Base-by-base conservation (phyloP, 1,284 basidiomycete species). In the Psilocybe mexicana region DNA sequence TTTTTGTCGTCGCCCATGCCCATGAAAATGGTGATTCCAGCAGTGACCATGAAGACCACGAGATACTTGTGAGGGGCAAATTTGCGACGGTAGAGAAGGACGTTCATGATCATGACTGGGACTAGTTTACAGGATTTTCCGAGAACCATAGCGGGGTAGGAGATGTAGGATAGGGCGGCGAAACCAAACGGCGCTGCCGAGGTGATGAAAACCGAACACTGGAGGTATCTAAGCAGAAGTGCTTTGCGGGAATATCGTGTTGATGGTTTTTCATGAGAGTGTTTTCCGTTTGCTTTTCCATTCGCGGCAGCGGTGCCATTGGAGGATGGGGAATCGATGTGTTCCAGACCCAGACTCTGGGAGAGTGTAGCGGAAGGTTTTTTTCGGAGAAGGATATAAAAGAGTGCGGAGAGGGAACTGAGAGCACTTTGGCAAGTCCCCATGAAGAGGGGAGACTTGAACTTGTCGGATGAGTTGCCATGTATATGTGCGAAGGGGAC, bases 121-220 rank as follows among this genome's bases (percentile, higher is more conserved):
- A 97, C 91, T 67, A 97, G 92, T 74, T 99, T 99, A 84, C 96
- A 99, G 0, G 95, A 98, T 74, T 99, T 99, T 60, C 94, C 96
- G 61, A 99, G 88, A 40, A 98, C 96, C 89, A 98, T 95, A 14
- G 96, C 95, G 28, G 97, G 97, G 79, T 98, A 99, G 18, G 94
- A 95, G 70, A 99, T 96, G 77, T 98, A 94, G 43, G 92, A 87
- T 45, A 99, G 87, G 4, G 94, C 88, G 30, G 94, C 90, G 75
- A 98, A 98, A 52, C 96, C 95, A 68, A 99, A 96, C 6, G 95
- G 96, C 11, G 94, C 93, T 0, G 94, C 96, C 24, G 87, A 81
- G 25, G 95, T 96, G 67, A 98, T 94, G 70, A 96, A 90, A 11
- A 92, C 71, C 5, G 96, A 84, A 72, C 93, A 92, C 73, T 94